Evolutionary conservation across 768 basidiomycete species (phyloP).

Genomic region (Baorangia bicolor): DNA sequence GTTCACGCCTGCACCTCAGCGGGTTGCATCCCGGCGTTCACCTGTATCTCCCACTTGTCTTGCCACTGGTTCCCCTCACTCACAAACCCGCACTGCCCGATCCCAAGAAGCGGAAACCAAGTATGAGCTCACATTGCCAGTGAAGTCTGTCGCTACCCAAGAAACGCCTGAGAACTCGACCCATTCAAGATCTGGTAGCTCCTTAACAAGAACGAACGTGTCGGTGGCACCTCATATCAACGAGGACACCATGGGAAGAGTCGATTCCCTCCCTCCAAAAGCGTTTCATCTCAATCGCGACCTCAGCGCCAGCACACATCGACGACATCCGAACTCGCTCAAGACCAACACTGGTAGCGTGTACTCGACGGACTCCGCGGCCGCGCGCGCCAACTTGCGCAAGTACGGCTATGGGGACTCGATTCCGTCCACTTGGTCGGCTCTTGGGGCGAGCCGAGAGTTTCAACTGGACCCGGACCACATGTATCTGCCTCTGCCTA

Average conservation of each 20-base stretch:
- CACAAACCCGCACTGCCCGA: background rate
- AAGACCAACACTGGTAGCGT: constrained; percentile 19
- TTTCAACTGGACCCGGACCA: constrained; percentile 17
- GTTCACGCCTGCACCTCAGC: constrained; percentile 23
- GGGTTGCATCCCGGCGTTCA: constrained; percentile 14
- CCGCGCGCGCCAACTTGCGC: constrained; percentile 22
- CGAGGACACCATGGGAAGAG: background rate
- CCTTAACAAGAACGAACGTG: background rate
- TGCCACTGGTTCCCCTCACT: background rate
- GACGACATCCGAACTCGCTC: constrained; percentile 1
- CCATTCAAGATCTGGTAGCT: background rate
- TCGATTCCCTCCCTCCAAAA: background rate
- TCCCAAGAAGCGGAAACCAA: background rate
- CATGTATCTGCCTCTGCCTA: background rate
- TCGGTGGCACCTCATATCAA: background rate
- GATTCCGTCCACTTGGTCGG: constrained; percentile 27
- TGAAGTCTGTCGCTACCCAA: background rate
- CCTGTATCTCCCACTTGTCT: constrained; percentile 1
- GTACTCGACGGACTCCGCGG: constrained; percentile 27
- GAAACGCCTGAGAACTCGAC: background rate
- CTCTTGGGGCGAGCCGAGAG: constrained; percentile 10
- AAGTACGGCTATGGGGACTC: constrained; percentile 24
- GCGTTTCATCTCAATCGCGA: constrained; percentile 7
- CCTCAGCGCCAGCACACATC: background rate
- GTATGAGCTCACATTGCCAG: background rate